Conservation (phyloP, 1,139 yeast genomes). For the Nakaseomyces kungkrabaensis region DNA sequence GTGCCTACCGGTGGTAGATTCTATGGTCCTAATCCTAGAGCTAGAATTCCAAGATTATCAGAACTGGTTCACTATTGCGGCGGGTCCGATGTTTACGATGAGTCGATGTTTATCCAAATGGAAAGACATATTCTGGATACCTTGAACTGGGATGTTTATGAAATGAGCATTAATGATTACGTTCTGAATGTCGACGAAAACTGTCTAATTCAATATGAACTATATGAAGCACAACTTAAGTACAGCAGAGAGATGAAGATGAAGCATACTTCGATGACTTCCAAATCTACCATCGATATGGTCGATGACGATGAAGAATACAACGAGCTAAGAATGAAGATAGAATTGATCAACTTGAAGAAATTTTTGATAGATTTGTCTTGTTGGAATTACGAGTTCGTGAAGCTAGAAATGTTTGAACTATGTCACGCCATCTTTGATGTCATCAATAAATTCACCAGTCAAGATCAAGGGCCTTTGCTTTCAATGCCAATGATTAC, state of each 20-base stretch:
- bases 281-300: slow-evolving; percentile 7
- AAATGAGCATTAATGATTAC: slow-evolving; percentile 50
- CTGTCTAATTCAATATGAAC: slow-evolving; percentile 32
- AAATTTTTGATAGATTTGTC: slow-evolving; percentile 27
- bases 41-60: slow-evolving; percentile 52
- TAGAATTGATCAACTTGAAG: slow-evolving; percentile 26
- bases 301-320: slow-evolving; percentile 22
- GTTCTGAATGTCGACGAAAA: slow-evolving; percentile 34
- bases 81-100: slow-evolving; percentile 63
- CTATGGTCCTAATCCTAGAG: slow-evolving; percentile 57
- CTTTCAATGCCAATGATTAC: slow-evolving; percentile 24
- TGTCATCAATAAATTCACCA: slow-evolving; percentile 25
- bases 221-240: slow-evolving; percentile 29
- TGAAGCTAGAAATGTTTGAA: slow-evolving; percentile 26
- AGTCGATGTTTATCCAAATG: slow-evolving; percentile 90
- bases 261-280: slow-evolving; percentile 20
- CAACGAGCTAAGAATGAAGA: slow-evolving; percentile 22
- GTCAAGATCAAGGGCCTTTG: slow-evolving; percentile 29
- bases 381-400: slow-evolving; percentile 26
- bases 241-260: slow-evolving; percentile 19
- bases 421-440: slow-evolving; percentile 26
- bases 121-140: slow-evolving; percentile 82
- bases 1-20: slow-evolving; percentile 48
- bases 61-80: slow-evolving; percentile 55
- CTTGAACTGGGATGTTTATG: slow-evolving; percentile 66